phyloP scores from a whole-genome alignment of 768 basidiomycete genomes.

The Naematelia encephala region DNA sequence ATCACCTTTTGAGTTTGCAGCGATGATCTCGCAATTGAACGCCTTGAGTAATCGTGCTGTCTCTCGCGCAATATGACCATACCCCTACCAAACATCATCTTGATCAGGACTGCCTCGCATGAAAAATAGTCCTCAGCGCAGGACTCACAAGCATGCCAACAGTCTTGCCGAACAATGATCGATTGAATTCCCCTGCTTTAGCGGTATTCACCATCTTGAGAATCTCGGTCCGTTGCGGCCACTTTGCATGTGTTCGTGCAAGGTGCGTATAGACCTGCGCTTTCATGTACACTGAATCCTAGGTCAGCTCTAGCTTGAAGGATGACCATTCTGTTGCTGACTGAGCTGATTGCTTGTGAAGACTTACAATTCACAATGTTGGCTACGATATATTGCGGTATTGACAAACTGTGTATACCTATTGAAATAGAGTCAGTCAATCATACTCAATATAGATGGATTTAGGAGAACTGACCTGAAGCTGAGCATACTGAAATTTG shows the following conservation, averaged over 20 bases:
- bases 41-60: constrained; percentile 42
- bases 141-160: constrained; percentile 43
- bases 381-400: constrained; percentile 27
- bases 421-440: not conserved
- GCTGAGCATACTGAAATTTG: constrained; percentile 29
- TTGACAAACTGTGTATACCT: constrained; percentile 28
- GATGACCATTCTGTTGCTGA: too few relatives aligned
- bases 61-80: constrained; percentile 45
- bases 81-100: too few relatives aligned
- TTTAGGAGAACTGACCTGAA: constrained; percentile 17
- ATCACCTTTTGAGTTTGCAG: constrained; percentile 42
- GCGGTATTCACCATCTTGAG: constrained; percentile 11
- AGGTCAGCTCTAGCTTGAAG: not conserved
- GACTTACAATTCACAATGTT: constrained; percentile 27
- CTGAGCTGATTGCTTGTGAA: not conserved
- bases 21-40: constrained; percentile 40
- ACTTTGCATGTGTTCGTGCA: constrained; percentile 8
- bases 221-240: constrained; percentile 21
- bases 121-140: too few relatives aligned
- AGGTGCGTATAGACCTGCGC: constrained; percentile 21
- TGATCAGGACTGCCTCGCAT: too few relatives aligned
- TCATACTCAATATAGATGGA: not conserved
- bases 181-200: constrained; percentile 12
- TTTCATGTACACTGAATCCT: constrained; percentile 22
- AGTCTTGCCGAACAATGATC: constrained; percentile 35